Evolutionary conservation across 495 filamentous ascomycete species (phyloP).

Genomic region (Extremus antarcticus): DNA sequence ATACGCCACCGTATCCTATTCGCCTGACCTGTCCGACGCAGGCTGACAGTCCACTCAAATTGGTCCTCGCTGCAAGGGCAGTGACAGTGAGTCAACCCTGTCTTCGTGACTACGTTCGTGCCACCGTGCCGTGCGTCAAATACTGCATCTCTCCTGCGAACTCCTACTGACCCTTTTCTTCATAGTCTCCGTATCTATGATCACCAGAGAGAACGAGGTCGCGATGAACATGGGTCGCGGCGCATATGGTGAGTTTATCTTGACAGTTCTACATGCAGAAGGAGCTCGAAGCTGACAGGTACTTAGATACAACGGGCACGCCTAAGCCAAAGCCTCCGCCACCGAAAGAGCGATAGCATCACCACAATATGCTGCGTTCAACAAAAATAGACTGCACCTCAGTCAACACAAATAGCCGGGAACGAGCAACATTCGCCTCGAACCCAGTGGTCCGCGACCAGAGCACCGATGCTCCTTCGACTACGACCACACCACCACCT

Average conservation of each 20-base stretch:
- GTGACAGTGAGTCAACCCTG: conserved; percentile 2
- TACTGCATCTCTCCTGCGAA: too few species aligned
- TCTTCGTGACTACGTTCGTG: conserved; percentile 1
- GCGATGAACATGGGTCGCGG: conserved; percentile 20
- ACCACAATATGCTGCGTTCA: background rate
- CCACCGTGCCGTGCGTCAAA: background rate
- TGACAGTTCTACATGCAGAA: background rate
- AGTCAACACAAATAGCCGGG: too few species aligned
- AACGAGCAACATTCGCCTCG: too few species aligned
- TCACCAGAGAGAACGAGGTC: conserved; percentile 17
- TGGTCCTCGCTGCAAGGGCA: conserved; percentile 2
- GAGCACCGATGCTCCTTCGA: too few species aligned
- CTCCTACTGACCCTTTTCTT: conserved; percentile 7
- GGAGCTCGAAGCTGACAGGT: background rate
- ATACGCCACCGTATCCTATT: background rate
- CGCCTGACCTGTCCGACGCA: background rate
- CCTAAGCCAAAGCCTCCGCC: conserved; percentile 21
- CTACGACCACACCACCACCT: background rate
- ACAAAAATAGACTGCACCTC: background rate
- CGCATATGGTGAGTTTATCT: conserved; percentile 18
- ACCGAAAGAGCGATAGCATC: conserved; percentile 19
- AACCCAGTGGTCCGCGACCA: too few species aligned
- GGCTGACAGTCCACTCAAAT: conserved; percentile 1
- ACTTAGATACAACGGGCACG: conserved; percentile 7
- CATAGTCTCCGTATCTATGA: conserved; percentile 11